Evolutionary conservation across 768 basidiomycete species (phyloP), one percentile per base, ranked within the genome.

Genomic region (Hygrophorus pudorinus): DNA sequence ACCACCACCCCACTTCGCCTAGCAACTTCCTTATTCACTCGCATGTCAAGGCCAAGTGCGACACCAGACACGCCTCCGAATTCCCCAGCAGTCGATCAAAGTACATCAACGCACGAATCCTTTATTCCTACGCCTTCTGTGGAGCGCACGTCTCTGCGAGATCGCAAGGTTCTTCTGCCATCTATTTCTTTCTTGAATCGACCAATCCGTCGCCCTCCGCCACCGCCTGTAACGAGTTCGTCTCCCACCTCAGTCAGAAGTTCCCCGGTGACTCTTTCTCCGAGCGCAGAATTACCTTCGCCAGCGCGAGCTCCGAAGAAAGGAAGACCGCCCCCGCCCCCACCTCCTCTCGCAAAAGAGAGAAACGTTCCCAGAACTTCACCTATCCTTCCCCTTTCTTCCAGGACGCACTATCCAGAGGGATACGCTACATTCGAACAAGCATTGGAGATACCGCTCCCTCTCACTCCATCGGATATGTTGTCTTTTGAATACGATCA

Each of bases 121-220:
- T 1, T 14, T 12, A 11, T 41, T 5, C 40, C 24, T 29, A 16
- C 4, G 14, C 18, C 28, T 5, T 28, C 39, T 9, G n/a, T 16
- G 13, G 40, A 41, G 18, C 4, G 9, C 9, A 41, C 54, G 14
- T 54, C 57, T 1, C 17, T 54, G 14, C 51, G 58, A 48, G 61
- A 62, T 17, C 51, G 55, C 45, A 64, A 61, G 49, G 48, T 54
- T 0, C 54, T 56, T 12, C 51, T 53, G 1, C 55, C 58, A 12
- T 50, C 55, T 3, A 51, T 53, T 14, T 55, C 60, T 3, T 53
- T 54, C 39, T 46, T 64, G 7, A 54, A 54, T 36, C 56, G 58
- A 14, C 51, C 55, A 13, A 51, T 24, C 31, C 56, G 54, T 28
- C 40, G 6, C 27, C 31, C 24, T 4, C 40, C 6, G 14, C 27